phyloP scores from a whole-genome alignment of 805 yeast genomes.

The Tetrapisispora arboricola region DNA sequence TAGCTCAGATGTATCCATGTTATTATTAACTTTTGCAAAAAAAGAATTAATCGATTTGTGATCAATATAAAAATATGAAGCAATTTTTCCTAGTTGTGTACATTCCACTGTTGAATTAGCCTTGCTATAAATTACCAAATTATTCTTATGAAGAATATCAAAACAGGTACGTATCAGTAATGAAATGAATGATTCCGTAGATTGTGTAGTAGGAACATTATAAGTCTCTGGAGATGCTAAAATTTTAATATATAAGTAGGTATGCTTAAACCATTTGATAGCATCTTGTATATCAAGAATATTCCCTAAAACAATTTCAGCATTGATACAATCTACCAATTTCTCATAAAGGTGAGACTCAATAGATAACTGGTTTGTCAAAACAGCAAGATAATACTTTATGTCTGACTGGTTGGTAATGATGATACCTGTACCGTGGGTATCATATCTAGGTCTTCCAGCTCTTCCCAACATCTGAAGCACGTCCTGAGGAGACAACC shows the following conservation, averaged over 20 bases:
- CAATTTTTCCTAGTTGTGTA: slow-evolving; percentile 70
- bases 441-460: slow-evolving; percentile 91
- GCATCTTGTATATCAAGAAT: slow-evolving; percentile 54
- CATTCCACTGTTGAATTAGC: slow-evolving; percentile 39
- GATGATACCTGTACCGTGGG: slow-evolving; percentile 86
- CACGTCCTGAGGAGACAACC: slow-evolving; percentile 89
- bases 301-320: slow-evolving; percentile 73
- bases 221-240: slow-evolving; percentile 59
- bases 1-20: slow-evolving; percentile 60
- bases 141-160: slow-evolving; percentile 41
- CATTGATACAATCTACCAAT: slow-evolving; percentile 69
- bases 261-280: slow-evolving; percentile 67
- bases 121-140: slow-evolving; percentile 51
- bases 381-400: slow-evolving; percentile 79
- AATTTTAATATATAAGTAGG: slow-evolving; percentile 78
- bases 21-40: slow-evolving; percentile 50
- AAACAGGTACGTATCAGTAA: slow-evolving; percentile 76
- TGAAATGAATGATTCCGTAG: slow-evolving; percentile 45
- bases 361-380: slow-evolving; percentile 85
- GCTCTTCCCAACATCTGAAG: slow-evolving; percentile 98
- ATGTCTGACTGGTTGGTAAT: slow-evolving; percentile 80
- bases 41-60: slow-evolving; percentile 64
- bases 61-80: slow-evolving; percentile 78
- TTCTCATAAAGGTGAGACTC: slow-evolving; percentile 74
- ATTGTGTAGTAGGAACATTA: slow-evolving; percentile 58